Evolutionary conservation across 1,284 basidiomycete species (phyloP).

Genomic region (Sphaerobolus stellatus): DNA sequence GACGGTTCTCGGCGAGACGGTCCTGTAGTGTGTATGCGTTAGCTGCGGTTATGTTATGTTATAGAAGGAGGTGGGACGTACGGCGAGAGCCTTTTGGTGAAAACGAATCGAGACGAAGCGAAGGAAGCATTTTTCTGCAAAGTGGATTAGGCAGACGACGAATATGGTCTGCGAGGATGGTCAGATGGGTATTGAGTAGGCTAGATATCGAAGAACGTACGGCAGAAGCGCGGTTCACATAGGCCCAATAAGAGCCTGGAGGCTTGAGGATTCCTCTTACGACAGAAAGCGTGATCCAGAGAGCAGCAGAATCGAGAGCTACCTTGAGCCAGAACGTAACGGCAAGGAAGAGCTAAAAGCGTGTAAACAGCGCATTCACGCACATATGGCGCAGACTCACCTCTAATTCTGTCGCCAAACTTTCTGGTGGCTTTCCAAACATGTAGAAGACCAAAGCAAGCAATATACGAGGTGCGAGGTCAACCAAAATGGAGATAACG

Average conservation of each 20-base stretch:
- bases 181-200: no score
- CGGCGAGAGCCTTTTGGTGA: constrained; percentile 66
- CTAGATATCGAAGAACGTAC: constrained; percentile 36
- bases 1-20: constrained; percentile 64
- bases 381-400: constrained; percentile 36
- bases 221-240: constrained; percentile 70
- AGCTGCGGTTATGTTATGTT: background rate
- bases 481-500: constrained; percentile 61
- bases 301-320: constrained; percentile 61
- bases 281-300: constrained; percentile 68
- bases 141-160: constrained; percentile 57
- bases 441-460: constrained; percentile 54
- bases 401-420: constrained; percentile 63
- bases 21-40: constrained; percentile 34
- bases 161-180: constrained; percentile 54
- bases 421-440: constrained; percentile 58
- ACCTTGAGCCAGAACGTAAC: constrained; percentile 69
- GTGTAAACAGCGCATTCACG: background rate
- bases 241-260: constrained; percentile 63
- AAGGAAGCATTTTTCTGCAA: constrained; percentile 69
- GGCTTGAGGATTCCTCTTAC: constrained; percentile 58
- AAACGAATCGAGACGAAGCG: constrained; percentile 78
- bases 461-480: constrained; percentile 57
- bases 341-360: constrained; percentile 59
- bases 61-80: constrained; percentile 7